Base-by-base conservation (phyloP, 2,329 filamentous ascomycete genomes). In the Aspergillus vadensis region DNA sequence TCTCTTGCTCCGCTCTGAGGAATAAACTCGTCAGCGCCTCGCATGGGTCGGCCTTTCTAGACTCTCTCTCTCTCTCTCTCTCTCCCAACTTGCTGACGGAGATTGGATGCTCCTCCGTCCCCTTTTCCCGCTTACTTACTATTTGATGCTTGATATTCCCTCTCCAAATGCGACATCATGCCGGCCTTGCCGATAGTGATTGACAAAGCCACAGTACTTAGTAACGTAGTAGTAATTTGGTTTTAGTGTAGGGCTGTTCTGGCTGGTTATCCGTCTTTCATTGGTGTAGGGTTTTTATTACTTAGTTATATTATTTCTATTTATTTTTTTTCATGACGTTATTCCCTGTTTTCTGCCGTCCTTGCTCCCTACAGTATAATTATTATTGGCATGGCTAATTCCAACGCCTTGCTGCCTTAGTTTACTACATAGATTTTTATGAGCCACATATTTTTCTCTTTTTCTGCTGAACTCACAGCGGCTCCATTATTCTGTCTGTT, bases 31-130 rank as follows among this genome's bases (percentile, higher is more conserved):
- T 50, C 47, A 50, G 47, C 47, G 25, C 47, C 47, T 50, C 47
- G 47, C 47, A 50, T 50, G 32, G 32, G 38, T 43, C 52, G 17
- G 30, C 50, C 36, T 53, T 53, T 53, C 50, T 53, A 53, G 50
- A 41, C 30, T 25, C 50, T 5, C 27, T 30, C 27, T 9, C 27
- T 5, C 27, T 30, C 27, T 9, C 27, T 30, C 27, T 32, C 30
- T 32, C 30, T 32, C 30, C 10, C 30, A 32, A 10, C n/a, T n/a
- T 17, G 47, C 47, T 27, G 23, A 19, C 47, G 23, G 23, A 17
- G 15, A 32, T 30, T 7, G 47, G 9, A n/a, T 50, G 47, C 47
- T 17, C 47, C 9, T 49, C 47, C 30, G 30, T 12, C 30, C 30
- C 32, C 32, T 12, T 36, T 36, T 36, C 12, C 32, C 32, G 32